phyloP scores from a whole-genome alignment of 768 basidiomycete species.

The Pluteus cervinus region DNA sequence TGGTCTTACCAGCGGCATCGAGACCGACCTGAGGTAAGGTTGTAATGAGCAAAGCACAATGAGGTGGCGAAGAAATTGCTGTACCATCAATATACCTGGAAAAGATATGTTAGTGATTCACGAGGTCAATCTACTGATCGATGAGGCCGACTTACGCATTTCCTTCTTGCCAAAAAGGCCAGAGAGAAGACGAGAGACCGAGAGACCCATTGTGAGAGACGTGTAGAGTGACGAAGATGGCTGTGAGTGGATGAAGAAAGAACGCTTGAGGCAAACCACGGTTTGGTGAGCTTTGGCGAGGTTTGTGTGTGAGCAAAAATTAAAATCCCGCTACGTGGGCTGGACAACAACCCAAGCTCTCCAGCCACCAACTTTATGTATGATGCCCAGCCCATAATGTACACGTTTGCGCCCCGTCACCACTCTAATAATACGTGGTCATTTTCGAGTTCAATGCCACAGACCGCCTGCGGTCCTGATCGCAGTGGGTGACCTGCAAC shows the following conservation, averaged over 20 bases:
- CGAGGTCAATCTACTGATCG: constrained; percentile 19
- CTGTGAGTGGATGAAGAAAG: constrained; percentile 26
- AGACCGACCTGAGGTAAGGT: constrained; percentile 75
- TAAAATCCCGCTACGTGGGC: constrained; percentile 37
- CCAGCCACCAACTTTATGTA: constrained; percentile 5
- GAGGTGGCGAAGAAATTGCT: constrained; percentile 12
- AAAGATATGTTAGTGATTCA: constrained; percentile 24
- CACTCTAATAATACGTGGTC: too few species aligned
- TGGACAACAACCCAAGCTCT: constrained; percentile 22
- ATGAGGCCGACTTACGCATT: constrained; percentile 77
- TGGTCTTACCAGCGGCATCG: constrained; percentile 98
- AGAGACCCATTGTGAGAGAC: constrained; percentile 64
- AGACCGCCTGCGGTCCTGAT: too few species aligned
- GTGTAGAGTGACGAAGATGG: constrained; percentile 24
- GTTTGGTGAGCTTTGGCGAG: constrained; percentile 20
- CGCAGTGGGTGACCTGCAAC: too few species aligned
- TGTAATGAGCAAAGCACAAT: constrained; percentile 11
- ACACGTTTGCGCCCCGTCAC: too few species aligned
- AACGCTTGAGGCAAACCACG: constrained; percentile 17
- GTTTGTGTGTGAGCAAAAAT: constrained; percentile 38
- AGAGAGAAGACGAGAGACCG: constrained; percentile 67
- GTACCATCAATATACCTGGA: constrained; percentile 93
- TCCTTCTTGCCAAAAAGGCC: constrained; percentile 97
- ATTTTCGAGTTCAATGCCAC: too few species aligned
- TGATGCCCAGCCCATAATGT: too few species aligned